A percentile compares a stretch with the other conserved stretches of the same genome.
Evolutionary conservation across 148 eudicot species (phyloP).

Genomic region (Arctostaphylos glauca): DNA sequence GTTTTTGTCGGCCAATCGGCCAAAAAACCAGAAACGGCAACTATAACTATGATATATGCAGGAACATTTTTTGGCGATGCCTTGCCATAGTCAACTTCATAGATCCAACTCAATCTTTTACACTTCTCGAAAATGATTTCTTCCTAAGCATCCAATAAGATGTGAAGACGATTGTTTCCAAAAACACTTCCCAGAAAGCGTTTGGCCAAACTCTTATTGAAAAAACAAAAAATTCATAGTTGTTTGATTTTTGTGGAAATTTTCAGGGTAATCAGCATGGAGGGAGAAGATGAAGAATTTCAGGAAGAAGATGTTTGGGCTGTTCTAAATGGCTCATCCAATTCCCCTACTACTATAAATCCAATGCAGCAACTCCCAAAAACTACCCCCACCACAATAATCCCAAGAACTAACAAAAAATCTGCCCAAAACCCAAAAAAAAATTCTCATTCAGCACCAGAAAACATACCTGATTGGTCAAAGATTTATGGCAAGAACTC

Average conservation of each 20-base stretch:
- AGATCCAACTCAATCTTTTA: background rate
- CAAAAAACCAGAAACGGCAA: no score
- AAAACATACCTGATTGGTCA: slow-evolving; percentile 73
- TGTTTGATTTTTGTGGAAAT: background rate
- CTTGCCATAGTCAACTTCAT: no score
- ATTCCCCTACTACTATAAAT: slow-evolving; percentile 16
- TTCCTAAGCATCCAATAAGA: background rate
- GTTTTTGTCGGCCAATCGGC: no score
- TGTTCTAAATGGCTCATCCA: slow-evolving; percentile 14
- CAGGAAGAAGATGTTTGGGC: slow-evolving; percentile 76
- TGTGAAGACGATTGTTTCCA: background rate
- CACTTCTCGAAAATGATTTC: background rate
- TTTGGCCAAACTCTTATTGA: background rate
- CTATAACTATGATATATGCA: no score
- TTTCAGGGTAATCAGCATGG: slow-evolving; percentile 25
- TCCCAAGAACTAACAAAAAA: slow-evolving; percentile 34
- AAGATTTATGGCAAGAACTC: slow-evolving; percentile 52
- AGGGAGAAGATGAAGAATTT: slow-evolving; percentile 52
- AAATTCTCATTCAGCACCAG: slow-evolving; percentile 59
- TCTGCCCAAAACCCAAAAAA: slow-evolving; percentile 22
- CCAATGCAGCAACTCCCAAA: slow-evolving; percentile 34
- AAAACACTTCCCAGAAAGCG: background rate
- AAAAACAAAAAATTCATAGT: no score
- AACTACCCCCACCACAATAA: slow-evolving; percentile 41
- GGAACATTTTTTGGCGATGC: no score